Conservation (phyloP, 2,329 filamentous ascomycete genomes). For the Volutella citrinella region DNA sequence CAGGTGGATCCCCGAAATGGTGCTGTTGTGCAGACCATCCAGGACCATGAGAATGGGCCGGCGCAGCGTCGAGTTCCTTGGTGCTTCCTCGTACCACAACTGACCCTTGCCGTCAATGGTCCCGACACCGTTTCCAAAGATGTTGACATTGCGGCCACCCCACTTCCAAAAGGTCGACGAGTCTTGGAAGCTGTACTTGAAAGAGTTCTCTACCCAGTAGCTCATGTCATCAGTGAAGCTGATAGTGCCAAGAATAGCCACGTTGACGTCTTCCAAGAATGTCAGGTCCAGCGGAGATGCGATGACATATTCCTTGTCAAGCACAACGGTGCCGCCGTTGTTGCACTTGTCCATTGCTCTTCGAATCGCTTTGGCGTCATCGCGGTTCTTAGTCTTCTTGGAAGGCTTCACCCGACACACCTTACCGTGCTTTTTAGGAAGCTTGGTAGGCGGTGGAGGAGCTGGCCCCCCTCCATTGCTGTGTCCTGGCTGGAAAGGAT, state of each 20-base stretch:
- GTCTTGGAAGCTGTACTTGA: constrained; percentile 63
- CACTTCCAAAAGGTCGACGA: constrained; percentile 37
- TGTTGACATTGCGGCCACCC: constrained; percentile 44
- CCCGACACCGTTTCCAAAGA: constrained; percentile 52
- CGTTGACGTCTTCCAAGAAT: constrained; percentile 60
- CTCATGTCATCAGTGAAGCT: constrained; percentile 63
- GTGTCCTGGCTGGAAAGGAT: too few relatives aligned
- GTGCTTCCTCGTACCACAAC: constrained; percentile 56
- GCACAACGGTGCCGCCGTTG: constrained; percentile 58
- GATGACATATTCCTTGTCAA: constrained; percentile 57
- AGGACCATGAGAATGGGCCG: constrained; percentile 60
- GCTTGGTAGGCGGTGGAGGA: too few relatives aligned
- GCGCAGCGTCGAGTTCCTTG: constrained; percentile 48
- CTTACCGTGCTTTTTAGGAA: too few relatives aligned
- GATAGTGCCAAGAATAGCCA: constrained; percentile 53
- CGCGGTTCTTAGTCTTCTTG: too few relatives aligned
- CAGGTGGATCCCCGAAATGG: constrained; percentile 57
- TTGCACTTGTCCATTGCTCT: constrained; percentile 43
- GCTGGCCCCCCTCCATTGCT: too few relatives aligned
- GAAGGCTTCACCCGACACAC: constrained; percentile 25
- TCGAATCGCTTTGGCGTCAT: constrained; percentile 7
- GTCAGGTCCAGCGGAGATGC: constrained; percentile 64
- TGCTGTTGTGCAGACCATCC: constrained; percentile 55
- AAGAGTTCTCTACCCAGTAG: constrained; percentile 63
- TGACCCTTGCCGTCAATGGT: constrained; percentile 62